phyloP scores from a whole-genome alignment of 108 stramenopile species.

The Discostella stelligeroides region DNA sequence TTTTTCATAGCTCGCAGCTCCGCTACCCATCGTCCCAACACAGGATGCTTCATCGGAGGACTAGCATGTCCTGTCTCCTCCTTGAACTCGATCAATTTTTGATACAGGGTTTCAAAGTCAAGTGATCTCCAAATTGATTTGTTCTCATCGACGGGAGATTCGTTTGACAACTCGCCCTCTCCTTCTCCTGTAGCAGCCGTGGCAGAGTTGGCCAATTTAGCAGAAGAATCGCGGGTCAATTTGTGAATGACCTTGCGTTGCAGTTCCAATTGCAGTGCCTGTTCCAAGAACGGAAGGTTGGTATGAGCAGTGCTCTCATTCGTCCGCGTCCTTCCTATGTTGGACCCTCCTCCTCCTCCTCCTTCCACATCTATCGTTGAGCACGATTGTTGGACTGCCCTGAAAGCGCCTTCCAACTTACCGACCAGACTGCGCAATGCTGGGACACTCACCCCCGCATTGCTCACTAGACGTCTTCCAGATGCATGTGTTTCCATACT shows the following conservation, averaged over 20 bases:
- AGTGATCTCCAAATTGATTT: not conserved
- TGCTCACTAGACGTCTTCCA: not conserved
- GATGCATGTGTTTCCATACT: not conserved
- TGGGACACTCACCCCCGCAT: slow-evolving; percentile 11
- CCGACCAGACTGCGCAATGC: not conserved
- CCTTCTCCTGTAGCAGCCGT: not conserved
- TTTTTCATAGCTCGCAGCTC: slow-evolving; percentile 8
- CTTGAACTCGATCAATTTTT: slow-evolving; percentile 9
- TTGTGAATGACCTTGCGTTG: slow-evolving; percentile 1
- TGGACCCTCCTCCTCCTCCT: not conserved
- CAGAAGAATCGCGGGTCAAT: not conserved
- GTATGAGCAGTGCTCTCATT: not conserved
- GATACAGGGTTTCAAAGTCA: slow-evolving; percentile 10
- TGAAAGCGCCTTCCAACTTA: slow-evolving; percentile 16
- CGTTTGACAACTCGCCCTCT: not conserved
- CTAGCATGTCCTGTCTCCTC: slow-evolving; percentile 8
- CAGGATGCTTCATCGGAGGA: slow-evolving; percentile 8
- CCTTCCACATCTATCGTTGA: not conserved
- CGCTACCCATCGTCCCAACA: slow-evolving; percentile 13
- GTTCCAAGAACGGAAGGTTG: slow-evolving; percentile 5
- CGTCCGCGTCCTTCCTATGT: not conserved
- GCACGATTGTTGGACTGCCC: not conserved
- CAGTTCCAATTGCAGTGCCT: slow-evolving; percentile 1
- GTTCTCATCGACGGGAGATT: not conserved
- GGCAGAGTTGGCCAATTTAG: not conserved